Percentiles rank a stretch among this genome's conserved stretches.
phyloP scores from a whole-genome alignment of 2,329 filamentous ascomycete genomes.

The Aspergillus tamarii region DNA sequence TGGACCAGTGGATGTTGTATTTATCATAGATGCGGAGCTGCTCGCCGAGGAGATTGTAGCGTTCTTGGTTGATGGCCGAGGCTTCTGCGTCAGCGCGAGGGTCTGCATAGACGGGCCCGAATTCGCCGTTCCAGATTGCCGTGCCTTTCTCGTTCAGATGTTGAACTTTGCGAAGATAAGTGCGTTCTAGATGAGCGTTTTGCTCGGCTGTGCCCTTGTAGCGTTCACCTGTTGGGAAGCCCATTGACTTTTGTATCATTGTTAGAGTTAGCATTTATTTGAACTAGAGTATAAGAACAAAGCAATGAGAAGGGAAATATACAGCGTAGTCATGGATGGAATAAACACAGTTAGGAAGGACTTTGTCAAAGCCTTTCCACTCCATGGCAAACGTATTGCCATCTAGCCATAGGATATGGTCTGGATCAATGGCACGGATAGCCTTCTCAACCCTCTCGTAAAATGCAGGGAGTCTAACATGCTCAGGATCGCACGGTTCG shows the following conservation, averaged over 20 bases:
- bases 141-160: slow-evolving; percentile 49
- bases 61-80: slow-evolving; percentile 46
- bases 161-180: slow-evolving; percentile 53
- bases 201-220: slow-evolving; percentile 49
- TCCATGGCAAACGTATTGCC: slow-evolving; percentile 52
- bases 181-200: slow-evolving; percentile 43
- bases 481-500: slow-evolving; percentile 54
- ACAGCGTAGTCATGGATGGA: slow-evolving; percentile 49
- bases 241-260: slow-evolving; percentile 35
- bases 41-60: slow-evolving; percentile 52
- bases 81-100: slow-evolving; percentile 32
- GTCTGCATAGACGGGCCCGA: slow-evolving; percentile 48
- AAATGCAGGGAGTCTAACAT: slow-evolving; percentile 50
- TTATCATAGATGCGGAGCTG: slow-evolving; percentile 58
- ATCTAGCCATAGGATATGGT: slow-evolving; percentile 52
- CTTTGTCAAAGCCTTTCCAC: slow-evolving; percentile 47
- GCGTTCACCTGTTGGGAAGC: slow-evolving; percentile 45
- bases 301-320: slow-evolving; percentile 1
- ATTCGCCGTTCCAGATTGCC: slow-evolving; percentile 60
- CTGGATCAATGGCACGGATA: slow-evolving; percentile 50
- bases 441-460: slow-evolving; percentile 52
- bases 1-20: slow-evolving; percentile 59
- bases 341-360: slow-evolving; percentile 52
- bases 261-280: not conserved
- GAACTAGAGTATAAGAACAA: not conserved